phyloP scores from a whole-genome alignment of 2,329 filamentous ascomycete genomes.

The Penicillium sp. region DNA sequence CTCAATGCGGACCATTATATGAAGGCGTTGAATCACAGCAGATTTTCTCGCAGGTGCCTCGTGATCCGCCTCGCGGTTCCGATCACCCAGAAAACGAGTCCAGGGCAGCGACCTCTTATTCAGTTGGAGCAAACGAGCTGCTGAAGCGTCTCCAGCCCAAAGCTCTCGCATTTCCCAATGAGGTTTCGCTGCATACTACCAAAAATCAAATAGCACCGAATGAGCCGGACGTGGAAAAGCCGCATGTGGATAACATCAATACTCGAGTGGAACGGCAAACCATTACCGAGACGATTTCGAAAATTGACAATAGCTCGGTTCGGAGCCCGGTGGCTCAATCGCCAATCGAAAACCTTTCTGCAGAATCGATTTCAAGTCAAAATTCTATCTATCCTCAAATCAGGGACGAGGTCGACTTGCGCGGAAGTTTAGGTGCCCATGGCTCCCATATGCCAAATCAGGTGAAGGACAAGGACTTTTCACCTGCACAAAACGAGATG shows the following conservation, averaged over 20 bases:
- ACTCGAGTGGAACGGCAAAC: not conserved
- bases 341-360: not conserved
- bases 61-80: not conserved
- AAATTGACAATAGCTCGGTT: not conserved
- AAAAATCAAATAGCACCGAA: not conserved
- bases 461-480: not conserved
- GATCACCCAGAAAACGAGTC: not conserved
- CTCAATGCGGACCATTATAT: not conserved
- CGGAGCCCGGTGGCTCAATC: not conserved
- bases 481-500: not conserved
- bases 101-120: not conserved
- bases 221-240: not conserved
- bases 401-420: not conserved
- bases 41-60: conserved; percentile 14
- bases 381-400: conserved; percentile 3
- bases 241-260: too few species aligned
- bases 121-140: conserved; percentile 4
- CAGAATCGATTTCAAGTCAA: not conserved
- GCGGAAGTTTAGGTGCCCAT: not conserved
- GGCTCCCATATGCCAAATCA: not conserved
- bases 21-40: conserved; percentile 3
- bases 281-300: not conserved
- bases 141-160: conserved; percentile 7
- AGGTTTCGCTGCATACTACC: not conserved
- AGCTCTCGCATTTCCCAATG: not conserved